These are phyloP conservation scores for Clavariopsis aquatica DNA, from an alignment of 495 filamentous ascomycete genomes.

Conservation along the genomic window DNA sequence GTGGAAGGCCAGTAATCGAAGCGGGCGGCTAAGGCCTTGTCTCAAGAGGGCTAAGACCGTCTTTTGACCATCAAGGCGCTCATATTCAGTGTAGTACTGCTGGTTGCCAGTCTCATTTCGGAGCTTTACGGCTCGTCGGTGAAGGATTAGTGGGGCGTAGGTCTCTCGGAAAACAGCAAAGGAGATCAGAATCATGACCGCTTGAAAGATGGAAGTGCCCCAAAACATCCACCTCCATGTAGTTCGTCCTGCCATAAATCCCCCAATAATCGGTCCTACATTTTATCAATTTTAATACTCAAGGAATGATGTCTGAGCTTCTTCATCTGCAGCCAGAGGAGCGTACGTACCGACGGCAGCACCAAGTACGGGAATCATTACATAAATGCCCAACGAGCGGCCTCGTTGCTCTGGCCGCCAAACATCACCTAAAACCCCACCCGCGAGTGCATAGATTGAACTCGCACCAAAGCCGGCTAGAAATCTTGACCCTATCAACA, in stretches of 20 bases:
- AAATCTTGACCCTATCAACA: slow-evolving; percentile 42
- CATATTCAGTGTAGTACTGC: slow-evolving; percentile 18
- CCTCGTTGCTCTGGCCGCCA: slow-evolving; percentile 38
- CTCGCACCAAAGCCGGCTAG: slow-evolving; percentile 43
- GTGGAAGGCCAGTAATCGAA: slow-evolving; percentile 43
- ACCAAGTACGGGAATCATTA: slow-evolving; percentile 40
- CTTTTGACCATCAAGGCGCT: slow-evolving; percentile 3
- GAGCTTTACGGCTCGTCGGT: slow-evolving; percentile 13
- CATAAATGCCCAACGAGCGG: slow-evolving; percentile 38
- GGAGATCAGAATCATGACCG: slow-evolving; percentile 17
- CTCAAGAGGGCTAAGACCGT: background rate
- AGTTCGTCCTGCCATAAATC: slow-evolving; percentile 32
- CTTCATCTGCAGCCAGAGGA: background rate
- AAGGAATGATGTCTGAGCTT: background rate
- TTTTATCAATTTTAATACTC: background rate
- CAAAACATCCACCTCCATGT: slow-evolving; percentile 42
- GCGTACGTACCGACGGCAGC: slow-evolving; percentile 30
- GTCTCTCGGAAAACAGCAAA: slow-evolving; percentile 25
- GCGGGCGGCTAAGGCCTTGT: slow-evolving; percentile 3
- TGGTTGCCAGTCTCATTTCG: slow-evolving; percentile 27
- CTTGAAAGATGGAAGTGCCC: slow-evolving; percentile 35
- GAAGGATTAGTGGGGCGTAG: slow-evolving; percentile 27
- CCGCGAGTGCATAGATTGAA: slow-evolving; percentile 38
- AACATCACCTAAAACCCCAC: slow-evolving; percentile 41
- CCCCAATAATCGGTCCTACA: slow-evolving; percentile 37